These are phyloP conservation scores for Graphiopsis chlorocephala DNA, from an alignment of 2,329 filamentous ascomycete genomes.

Conservation along the genomic window DNA sequence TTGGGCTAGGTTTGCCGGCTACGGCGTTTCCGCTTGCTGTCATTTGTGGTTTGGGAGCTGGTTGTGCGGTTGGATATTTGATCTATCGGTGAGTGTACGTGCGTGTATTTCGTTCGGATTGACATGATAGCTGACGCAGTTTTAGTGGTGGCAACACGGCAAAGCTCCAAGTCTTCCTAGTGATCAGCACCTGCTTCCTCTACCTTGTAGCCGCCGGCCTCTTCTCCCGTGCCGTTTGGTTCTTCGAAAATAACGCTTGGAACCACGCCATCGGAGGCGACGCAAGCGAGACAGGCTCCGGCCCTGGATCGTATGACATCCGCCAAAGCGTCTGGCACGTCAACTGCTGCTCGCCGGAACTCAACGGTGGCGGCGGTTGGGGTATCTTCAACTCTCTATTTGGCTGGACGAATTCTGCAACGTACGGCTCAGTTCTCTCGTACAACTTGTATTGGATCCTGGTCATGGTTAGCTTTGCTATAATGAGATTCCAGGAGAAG, in stretches of 20 bases:
- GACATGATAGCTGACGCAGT: constrained; percentile 18
- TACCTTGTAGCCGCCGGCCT: constrained; percentile 76
- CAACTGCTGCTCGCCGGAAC: constrained; percentile 74
- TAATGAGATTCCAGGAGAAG: constrained; percentile 66
- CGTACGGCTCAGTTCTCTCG: constrained; percentile 79
- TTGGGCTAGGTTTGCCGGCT: constrained; percentile 72
- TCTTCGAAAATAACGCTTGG: constrained; percentile 68
- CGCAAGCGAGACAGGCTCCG: constrained; percentile 60
- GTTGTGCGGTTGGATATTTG: constrained; percentile 65
- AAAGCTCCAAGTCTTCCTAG: constrained; percentile 73
- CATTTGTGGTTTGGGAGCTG: constrained; percentile 67
- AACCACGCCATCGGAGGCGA: constrained; percentile 62
- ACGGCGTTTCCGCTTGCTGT: constrained; percentile 75
- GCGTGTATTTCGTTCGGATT: background rate
- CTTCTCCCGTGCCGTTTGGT: constrained; percentile 75
- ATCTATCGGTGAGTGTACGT: constrained; percentile 67
- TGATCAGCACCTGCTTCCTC: constrained; percentile 75
- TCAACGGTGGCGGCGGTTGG: constrained; percentile 76
- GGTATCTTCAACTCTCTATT: constrained; percentile 83
- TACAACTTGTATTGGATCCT: constrained; percentile 86
- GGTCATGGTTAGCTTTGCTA: constrained; percentile 63
- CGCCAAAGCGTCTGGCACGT: constrained; percentile 77
- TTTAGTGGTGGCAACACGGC: constrained; percentile 60
- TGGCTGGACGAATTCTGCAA: constrained; percentile 85
- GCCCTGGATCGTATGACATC: constrained; percentile 77